These are phyloP conservation scores for Aspergillus sp. DNA, from an alignment of 2,329 filamentous ascomycete species.

Conservation along the genomic window DNA sequence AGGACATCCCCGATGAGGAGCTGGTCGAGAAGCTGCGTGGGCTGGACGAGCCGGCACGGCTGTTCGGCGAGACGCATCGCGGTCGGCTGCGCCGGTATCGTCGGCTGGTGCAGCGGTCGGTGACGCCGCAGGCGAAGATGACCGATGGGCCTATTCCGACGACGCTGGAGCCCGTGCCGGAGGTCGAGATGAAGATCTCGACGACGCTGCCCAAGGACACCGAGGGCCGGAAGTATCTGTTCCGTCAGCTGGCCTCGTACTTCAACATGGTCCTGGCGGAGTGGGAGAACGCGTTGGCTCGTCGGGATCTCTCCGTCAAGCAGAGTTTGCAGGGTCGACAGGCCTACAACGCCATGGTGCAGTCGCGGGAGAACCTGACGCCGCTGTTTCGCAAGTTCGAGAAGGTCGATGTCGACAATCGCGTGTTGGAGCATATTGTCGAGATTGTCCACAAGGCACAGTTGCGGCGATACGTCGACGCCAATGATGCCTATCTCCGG, in stretches of 20 bases:
- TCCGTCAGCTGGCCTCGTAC: constrained; percentile 86
- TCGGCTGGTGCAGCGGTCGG: constrained; percentile 52
- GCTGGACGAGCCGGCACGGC: constrained; percentile 67
- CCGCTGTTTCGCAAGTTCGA: constrained; percentile 91
- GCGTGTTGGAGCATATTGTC: constrained; percentile 75
- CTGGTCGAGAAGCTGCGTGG: constrained; percentile 66
- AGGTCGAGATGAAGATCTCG: constrained; percentile 84
- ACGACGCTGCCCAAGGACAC: constrained; percentile 62
- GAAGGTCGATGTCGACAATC: constrained; percentile 73
- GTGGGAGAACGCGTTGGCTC: constrained; percentile 75
- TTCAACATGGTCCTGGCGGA: constrained; percentile 93
- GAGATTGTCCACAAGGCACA: constrained; percentile 93
- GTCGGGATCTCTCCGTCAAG: constrained; percentile 57
- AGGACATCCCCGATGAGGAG: constrained; percentile 66
- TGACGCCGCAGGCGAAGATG: constrained; percentile 43
- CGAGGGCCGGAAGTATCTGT: constrained; percentile 69
- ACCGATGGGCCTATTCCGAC: constrained; percentile 83
- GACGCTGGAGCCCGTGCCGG: constrained; percentile 73
- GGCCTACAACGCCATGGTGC: constrained; percentile 80
- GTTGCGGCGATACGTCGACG: constrained; percentile 87
- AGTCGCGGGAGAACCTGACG: constrained; percentile 82
- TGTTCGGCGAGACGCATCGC: constrained; percentile 81
- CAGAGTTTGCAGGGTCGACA: constrained; percentile 76
- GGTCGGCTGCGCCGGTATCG: constrained; percentile 69
- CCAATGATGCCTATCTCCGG: constrained; percentile 90